Conservation (phyloP, 2,329 filamentous ascomycete species). For the Bertia moriformis region DNA sequence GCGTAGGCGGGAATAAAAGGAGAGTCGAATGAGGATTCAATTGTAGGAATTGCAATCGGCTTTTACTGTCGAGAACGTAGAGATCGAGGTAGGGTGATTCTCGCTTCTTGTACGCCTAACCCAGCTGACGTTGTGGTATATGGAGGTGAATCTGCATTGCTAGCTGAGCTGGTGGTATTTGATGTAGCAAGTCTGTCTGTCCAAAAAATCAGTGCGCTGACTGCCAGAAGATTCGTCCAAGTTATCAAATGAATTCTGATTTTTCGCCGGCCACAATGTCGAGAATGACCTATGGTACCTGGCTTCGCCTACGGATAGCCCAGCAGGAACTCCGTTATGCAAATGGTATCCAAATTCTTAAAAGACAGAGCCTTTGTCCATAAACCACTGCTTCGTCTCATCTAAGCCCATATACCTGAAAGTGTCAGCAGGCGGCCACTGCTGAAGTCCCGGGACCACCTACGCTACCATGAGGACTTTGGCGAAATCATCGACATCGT, state of each 20-base stretch:
- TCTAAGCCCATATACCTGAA: constrained; percentile 12
- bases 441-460: not conserved
- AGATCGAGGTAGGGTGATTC: no score
- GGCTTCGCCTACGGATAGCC: no score
- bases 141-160: no score
- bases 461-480: constrained; percentile 12
- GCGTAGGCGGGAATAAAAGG: not conserved
- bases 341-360: no score
- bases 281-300: no score
- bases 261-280: not conserved
- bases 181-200: no score
- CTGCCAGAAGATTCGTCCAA: not conserved
- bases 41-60: not conserved
- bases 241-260: not conserved
- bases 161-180: no score
- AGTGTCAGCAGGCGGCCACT: constrained; percentile 4
- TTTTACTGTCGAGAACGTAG: no score
- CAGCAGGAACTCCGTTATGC: no score
- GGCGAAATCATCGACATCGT: constrained; percentile 15
- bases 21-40: not conserved
- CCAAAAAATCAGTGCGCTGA: not conserved
- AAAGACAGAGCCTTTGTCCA: no score
- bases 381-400: constrained; percentile 9
- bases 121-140: no score
- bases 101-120: no score